Percentiles rank a stretch among this genome's conserved stretches.
phyloP scores from a whole-genome alignment of 768 basidiomycete genomes.

The Rhodotorula kratochvilovae region DNA sequence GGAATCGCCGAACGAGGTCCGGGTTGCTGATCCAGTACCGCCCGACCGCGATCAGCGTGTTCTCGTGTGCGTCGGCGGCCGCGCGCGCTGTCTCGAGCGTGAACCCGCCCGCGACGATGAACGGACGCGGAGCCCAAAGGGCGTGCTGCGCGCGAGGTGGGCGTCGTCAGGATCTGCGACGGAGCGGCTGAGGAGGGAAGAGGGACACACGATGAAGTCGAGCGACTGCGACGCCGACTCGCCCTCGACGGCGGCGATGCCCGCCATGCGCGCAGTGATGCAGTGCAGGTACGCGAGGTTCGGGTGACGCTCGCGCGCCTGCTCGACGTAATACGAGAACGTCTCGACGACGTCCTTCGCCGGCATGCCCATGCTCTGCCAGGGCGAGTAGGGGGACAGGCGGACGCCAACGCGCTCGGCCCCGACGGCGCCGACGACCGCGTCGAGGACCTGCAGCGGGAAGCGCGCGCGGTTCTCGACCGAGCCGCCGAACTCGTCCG shows the following conservation, averaged over 20 bases:
- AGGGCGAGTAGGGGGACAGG: conserved; percentile 49
- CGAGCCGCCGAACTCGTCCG: conserved; percentile 60
- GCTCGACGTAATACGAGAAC: conserved; percentile 53
- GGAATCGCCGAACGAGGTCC: conserved; percentile 27
- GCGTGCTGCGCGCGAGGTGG: conserved; percentile 12
- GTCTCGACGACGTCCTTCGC: conserved; percentile 26
- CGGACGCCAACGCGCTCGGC: conserved; percentile 57
- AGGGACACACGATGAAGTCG: conserved; percentile 30
- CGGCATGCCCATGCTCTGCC: conserved; percentile 50
- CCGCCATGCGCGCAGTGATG: conserved; percentile 49
- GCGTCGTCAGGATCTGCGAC: no score
- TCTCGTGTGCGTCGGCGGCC: conserved; percentile 10
- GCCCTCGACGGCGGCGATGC: conserved; percentile 9
- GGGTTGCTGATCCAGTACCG: conserved; percentile 41
- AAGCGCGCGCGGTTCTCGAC: conserved; percentile 62
- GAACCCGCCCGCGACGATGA: conserved; percentile 33
- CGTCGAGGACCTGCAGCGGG: conserved; percentile 56
- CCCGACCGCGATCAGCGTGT: conserved; percentile 34
- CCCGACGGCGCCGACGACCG: conserved; percentile 57
- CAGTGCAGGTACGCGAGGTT: conserved; percentile 56
- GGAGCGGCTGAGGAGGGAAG: no score
- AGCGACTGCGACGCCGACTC: conserved; percentile 39
- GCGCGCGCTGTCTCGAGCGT: not conserved
- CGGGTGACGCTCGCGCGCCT: conserved; percentile 52
- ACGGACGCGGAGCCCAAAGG: conserved; percentile 23